These are phyloP conservation scores for Flagelloscypha sp. DNA, from an alignment of 768 basidiomycete species.

Conservation along the genomic window DNA sequence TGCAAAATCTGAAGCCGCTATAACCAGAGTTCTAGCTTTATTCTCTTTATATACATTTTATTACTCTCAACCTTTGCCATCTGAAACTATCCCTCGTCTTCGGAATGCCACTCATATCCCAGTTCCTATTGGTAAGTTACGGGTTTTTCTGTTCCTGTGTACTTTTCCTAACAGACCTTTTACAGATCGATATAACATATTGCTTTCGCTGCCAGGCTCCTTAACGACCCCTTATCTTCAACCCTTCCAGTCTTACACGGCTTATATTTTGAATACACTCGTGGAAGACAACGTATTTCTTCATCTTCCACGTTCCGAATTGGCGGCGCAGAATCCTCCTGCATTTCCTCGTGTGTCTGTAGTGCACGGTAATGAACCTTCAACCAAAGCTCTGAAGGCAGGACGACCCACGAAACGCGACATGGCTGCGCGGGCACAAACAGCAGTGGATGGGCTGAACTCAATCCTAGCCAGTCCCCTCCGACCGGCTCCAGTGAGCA, in stretches of 20 bases:
- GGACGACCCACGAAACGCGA: conserved; percentile 61
- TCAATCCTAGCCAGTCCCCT: too few species aligned
- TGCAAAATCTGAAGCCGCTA: conserved; percentile 37
- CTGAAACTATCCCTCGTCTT: conserved; percentile 41
- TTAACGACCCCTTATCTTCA: conserved; percentile 32
- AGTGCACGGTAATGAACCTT: conserved; percentile 15
- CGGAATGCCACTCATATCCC: conserved; percentile 45
- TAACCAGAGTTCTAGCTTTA: conserved; percentile 51
- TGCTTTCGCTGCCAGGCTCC: conserved; percentile 40
- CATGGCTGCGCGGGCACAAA: conserved; percentile 44
- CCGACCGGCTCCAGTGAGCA: too few species aligned
- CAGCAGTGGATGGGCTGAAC: conserved; percentile 40
- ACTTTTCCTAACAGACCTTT: conserved; percentile 2
- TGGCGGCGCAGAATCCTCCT: conserved; percentile 51
- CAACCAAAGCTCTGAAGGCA: conserved; percentile 36
- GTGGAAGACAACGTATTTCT: conserved; percentile 45
- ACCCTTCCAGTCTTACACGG: conserved; percentile 42
- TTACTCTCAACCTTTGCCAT: conserved; percentile 55
- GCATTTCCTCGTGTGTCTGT: conserved; percentile 43
- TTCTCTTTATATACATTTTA: conserved; percentile 69
- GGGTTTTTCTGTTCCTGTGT: neutral
- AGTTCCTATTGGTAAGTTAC: conserved; percentile 47
- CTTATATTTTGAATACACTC: conserved; percentile 42
- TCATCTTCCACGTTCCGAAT: conserved; percentile 45
- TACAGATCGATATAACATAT: conserved; percentile 48